Evolutionary conservation across 352 stramenopile genomes (phyloP).

Genomic region (Phytophthora hybrid): DNA sequence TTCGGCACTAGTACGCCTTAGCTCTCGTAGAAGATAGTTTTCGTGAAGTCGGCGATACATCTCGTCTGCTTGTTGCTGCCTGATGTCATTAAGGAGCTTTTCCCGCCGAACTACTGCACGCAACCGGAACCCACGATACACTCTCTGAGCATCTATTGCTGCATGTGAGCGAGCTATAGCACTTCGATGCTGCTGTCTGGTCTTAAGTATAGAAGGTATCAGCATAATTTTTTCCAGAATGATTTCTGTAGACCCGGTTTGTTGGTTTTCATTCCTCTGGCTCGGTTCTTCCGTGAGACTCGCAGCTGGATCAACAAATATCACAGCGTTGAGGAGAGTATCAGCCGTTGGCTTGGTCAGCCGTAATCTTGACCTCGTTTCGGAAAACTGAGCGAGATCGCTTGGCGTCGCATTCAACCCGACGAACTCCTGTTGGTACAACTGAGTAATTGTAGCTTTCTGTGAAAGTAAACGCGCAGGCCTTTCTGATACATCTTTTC

Average conservation of each 20-base stretch:
- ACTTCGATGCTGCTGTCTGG: slow-evolving; percentile 38
- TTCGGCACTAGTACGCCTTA: slow-evolving; percentile 49
- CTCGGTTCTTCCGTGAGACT: background rate
- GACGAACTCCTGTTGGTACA: slow-evolving; percentile 56
- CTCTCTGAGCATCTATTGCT: slow-evolving; percentile 54
- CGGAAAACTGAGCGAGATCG: slow-evolving; percentile 46
- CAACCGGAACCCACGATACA: slow-evolving; percentile 69
- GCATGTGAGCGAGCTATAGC: slow-evolving; percentile 36
- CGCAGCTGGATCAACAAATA: slow-evolving; percentile 50
- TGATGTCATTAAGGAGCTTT: slow-evolving; percentile 50
- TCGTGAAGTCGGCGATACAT: slow-evolving; percentile 44
- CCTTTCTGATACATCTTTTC: slow-evolving; percentile 22
- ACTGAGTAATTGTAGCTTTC: slow-evolving; percentile 36
- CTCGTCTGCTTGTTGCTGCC: slow-evolving; percentile 58
- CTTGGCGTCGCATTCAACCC: slow-evolving; percentile 52
- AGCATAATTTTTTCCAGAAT: slow-evolving; percentile 47
- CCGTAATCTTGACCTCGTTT: slow-evolving; percentile 47
- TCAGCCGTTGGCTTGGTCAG: slow-evolving; percentile 57
- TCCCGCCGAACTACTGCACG: slow-evolving; percentile 57
- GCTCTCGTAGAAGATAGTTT: slow-evolving; percentile 56
- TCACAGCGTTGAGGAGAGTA: slow-evolving; percentile 50
- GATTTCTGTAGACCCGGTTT: background rate
- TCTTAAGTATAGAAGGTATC: slow-evolving; percentile 55
- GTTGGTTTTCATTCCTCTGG: slow-evolving; percentile 1
- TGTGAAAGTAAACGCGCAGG: slow-evolving; percentile 8